phyloP scores from a whole-genome alignment of 2,329 filamentous ascomycete species.

The Epichloe coenophiala region DNA sequence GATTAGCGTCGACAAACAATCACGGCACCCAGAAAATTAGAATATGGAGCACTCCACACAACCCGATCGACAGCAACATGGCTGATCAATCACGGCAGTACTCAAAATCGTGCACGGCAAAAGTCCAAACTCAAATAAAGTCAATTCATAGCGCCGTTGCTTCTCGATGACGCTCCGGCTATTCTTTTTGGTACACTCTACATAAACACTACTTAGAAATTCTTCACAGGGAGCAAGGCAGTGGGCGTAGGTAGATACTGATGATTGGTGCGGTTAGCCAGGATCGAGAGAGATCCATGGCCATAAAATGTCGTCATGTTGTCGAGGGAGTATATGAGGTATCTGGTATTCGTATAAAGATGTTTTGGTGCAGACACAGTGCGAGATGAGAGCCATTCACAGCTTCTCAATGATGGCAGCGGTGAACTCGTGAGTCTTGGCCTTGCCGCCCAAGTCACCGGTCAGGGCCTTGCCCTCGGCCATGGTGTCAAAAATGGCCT shows the following conservation, averaged over 20 bases:
- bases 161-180: slow-evolving; percentile 12
- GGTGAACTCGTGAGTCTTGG: slow-evolving; percentile 92
- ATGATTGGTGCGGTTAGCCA: not conserved
- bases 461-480: slow-evolving; percentile 94
- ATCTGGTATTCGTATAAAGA: not conserved
- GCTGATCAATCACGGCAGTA: too few relatives aligned
- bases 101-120: too few relatives aligned
- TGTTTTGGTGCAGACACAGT: not conserved
- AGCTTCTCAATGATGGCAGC: slow-evolving; percentile 70
- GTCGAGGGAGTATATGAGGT: not conserved
- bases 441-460: slow-evolving; percentile 88
- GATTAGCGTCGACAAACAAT: too few relatives aligned
- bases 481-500: slow-evolving; percentile 87
- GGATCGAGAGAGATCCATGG: not conserved
- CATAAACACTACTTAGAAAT: slow-evolving; percentile 14
- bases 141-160: slow-evolving; percentile 16
- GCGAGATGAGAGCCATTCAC: slow-evolving; percentile 23
- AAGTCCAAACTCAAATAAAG: too few relatives aligned
- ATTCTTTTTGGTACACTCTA: slow-evolving; percentile 16
- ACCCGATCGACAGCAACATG: too few relatives aligned
- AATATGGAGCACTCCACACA: too few relatives aligned
- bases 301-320: not conserved
- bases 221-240: slow-evolving; percentile 4
- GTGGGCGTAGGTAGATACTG: not conserved
- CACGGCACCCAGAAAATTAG: too few relatives aligned